Evolutionary conservation across 768 basidiomycete species (phyloP), one percentile per base, ranked within the genome.

Genomic region (Podaxis pistillaris): DNA sequence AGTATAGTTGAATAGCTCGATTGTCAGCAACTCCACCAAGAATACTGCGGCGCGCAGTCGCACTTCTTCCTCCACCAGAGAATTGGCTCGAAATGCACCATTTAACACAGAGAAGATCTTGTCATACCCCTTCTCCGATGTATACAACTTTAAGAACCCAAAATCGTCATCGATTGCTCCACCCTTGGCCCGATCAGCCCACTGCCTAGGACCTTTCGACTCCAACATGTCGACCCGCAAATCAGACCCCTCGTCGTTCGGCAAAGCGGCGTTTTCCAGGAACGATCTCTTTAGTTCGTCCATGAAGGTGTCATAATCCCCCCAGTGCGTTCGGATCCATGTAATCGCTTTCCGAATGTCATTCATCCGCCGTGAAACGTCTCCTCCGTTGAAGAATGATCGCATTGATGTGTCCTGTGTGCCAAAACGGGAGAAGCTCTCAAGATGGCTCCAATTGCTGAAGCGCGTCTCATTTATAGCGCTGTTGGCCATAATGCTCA

Each of bases 1-100:
- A 13, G 67, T 63, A 33, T 67, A 69, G 60, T 70, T 70, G 60
- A 66, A 70, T 28, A 70, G 63, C 60, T 70, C 70, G 51, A 69
- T 61, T 24, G 68, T 70, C 50, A 70, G 46, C n/a, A 70, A 53
- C 55, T 70, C 70, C 11, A 69, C 65, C 4, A 70, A 65, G 44
- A 70, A 69, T 17, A 70, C 68, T 19, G 66, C 68, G 4, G 63
- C 56, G 19, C 67, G 66, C 4, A 69, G 57, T 17, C 64, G 60
- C 37, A 62, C 30, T 40, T 66, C 47, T 36, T 63, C 58, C 9
- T 58, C 58, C 37, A 47, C 53, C 9, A 58, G 54, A 26, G 38
- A 30, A 38, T 64, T 58, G 6, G 65, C 64, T 19, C 69, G 63
- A 59, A 70, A 63, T 40, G 68, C 65, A 22, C 51, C 61, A 58